Percentiles rank a stretch among this genome's conserved stretches.
These are phyloP conservation scores for Coccinonectria pachysandricola DNA, from an alignment of 2,329 filamentous ascomycete genomes.

Conservation along the genomic window DNA sequence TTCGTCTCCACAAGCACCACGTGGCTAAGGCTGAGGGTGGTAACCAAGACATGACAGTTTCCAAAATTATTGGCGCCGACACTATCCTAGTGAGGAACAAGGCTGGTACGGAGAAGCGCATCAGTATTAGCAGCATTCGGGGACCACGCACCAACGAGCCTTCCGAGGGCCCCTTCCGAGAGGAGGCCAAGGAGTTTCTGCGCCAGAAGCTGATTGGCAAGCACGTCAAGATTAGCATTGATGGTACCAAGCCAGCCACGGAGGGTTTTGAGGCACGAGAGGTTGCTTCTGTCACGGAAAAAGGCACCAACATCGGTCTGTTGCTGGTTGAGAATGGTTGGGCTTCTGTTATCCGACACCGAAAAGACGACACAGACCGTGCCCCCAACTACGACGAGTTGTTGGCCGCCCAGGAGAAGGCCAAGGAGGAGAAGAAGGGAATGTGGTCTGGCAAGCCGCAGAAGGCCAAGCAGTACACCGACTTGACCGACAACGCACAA, in stretches of 20 bases:
- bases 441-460: conserved; percentile 91
- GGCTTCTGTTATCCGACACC: conserved; percentile 87
- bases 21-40: conserved; percentile 57
- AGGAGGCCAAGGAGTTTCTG: conserved; percentile 93
- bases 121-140: conserved; percentile 85
- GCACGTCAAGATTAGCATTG: conserved; percentile 78
- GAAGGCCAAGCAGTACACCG: conserved; percentile 70
- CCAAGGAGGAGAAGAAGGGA: conserved; percentile 81
- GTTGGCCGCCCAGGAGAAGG: conserved; percentile 67
- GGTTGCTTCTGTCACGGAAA: conserved; percentile 76
- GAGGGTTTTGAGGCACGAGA: conserved; percentile 93
- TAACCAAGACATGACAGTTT: conserved; percentile 72
- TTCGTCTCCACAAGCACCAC: conserved; percentile 73
- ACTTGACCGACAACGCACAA: conserved; percentile 85
- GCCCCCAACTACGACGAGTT: conserved; percentile 91
- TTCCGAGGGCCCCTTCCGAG: conserved; percentile 76
- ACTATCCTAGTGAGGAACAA: conserved; percentile 81
- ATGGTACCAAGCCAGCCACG: conserved; percentile 80
- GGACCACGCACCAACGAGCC: conserved; percentile 85
- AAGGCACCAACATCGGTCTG: conserved; percentile 79
- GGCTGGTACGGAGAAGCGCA: conserved; percentile 73
- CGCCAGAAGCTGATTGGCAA: conserved; percentile 93
- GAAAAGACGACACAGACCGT: conserved; percentile 87
- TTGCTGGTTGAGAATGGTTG: conserved; percentile 85
- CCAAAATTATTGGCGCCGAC: conserved; percentile 78